Evolutionary conservation across 768 basidiomycete species (phyloP).

Genomic region (Kwoniella sp.): DNA sequence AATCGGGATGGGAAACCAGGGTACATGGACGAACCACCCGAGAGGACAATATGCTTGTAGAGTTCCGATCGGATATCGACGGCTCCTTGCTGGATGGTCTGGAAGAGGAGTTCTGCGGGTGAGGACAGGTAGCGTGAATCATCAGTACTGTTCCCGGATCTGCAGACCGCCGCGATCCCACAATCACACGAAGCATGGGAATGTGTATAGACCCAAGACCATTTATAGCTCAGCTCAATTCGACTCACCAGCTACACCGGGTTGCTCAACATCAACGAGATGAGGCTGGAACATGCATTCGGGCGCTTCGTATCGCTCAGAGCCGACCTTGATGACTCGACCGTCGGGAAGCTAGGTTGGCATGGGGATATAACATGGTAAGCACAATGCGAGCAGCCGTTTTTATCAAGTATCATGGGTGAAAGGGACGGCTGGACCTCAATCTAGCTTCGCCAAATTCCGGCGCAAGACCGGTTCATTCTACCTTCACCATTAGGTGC

Average conservation of each 20-base stretch:
- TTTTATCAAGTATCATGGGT: no score
- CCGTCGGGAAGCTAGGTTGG: conserved; percentile 80
- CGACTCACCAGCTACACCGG: conserved; percentile 84
- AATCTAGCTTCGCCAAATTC: no score
- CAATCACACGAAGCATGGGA: no score
- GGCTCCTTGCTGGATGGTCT: conserved; percentile 88
- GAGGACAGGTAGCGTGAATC: no score
- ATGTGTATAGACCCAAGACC: no score
- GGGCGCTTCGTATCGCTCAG: conserved; percentile 97
- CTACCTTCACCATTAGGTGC: neutral
- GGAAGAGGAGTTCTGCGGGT: conserved; percentile 84
- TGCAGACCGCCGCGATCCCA: no score
- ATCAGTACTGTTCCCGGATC: no score
- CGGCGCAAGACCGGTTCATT: no score
- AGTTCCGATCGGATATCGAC: conserved; percentile 86
- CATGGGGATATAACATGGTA: no score
- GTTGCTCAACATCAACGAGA: conserved; percentile 93
- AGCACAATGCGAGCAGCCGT: no score
- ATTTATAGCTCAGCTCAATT: no score
- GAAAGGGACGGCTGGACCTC: no score
- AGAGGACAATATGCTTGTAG: conserved; percentile 97
- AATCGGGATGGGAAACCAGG: conserved; percentile 93
- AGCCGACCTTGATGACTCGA: conserved; percentile 93
- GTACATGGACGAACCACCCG: conserved; percentile 98
- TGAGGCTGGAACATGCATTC: conserved; percentile 99